These are phyloP conservation scores for Cladophialophora psammophila DNA, from an alignment of 2,329 filamentous ascomycete species.

Conservation along the genomic window DNA sequence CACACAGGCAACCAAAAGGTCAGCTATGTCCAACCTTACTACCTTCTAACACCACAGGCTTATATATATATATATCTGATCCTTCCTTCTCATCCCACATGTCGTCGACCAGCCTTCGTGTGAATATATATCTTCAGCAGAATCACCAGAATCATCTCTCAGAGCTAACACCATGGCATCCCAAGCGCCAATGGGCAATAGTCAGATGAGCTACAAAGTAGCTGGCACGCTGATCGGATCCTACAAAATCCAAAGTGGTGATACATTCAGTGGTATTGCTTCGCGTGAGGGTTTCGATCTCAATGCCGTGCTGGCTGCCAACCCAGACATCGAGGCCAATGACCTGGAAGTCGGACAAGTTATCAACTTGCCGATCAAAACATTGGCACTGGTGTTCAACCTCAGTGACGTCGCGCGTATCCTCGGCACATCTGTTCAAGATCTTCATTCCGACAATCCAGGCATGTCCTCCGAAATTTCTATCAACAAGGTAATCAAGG, in stretches of 20 bases:
- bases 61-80: neutral
- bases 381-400: conserved; percentile 22
- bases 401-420: conserved; percentile 10
- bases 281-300: conserved; percentile 14
- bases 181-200: neutral
- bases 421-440: conserved; percentile 11
- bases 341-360: conserved; percentile 28
- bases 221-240: conserved; percentile 11
- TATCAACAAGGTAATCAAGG: conserved; percentile 8
- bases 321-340: conserved; percentile 30
- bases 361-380: conserved; percentile 10
- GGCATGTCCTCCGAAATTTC: neutral
- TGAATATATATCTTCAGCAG: neutral
- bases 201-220: conserved; percentile 13
- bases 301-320: conserved; percentile 24
- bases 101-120: neutral
- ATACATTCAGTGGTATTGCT: conserved; percentile 30
- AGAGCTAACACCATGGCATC: neutral
- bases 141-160: neutral
- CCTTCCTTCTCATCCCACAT: no score
- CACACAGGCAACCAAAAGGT: neutral
- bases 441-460: neutral
- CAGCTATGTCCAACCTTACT: neutral
- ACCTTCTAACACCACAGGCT: neutral
- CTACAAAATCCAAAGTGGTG: conserved; percentile 31